Base-by-base conservation (phyloP, 2,329 filamentous ascomycete genomes). In the Aspergillus novofumigatus region DNA sequence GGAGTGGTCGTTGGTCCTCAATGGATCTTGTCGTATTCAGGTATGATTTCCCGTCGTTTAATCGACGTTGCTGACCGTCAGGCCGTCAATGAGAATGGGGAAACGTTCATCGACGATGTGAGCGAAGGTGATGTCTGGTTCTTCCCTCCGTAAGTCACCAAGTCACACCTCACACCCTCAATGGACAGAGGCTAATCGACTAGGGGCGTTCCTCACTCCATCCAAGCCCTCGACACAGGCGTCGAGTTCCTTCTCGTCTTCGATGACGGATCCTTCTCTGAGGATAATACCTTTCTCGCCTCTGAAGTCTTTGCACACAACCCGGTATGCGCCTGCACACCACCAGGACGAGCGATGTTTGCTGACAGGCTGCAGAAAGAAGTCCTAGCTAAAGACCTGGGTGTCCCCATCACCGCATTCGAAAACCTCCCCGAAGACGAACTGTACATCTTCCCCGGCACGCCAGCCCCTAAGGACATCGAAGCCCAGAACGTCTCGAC, bases 91-190 rank as follows among this genome's bases (percentile, higher is more conserved):
- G 69, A 72, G 41, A 86, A 92, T 59, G 89, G 89, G 9, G 85
- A 89, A 59, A 89, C 85, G 60, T 92, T 91, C 70, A 83, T 92
- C 59, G 89, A 91, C 62, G 89, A 92, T 67, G 74, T 92, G 23
- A 82, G 85, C 67, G 86, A 89, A 67, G 90, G 90, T 4, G 90
- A 92, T 66, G 72, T 92, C 6, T 92, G 88, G 89, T 92, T 90
- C 67, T 92, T 92, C 75, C 89, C 89, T 23, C 85, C 86, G 72
- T 74, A 51, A 3, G 52, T 26, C 2, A 10, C 6, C 10, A 2
- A 20, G 1, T 28, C 4, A n/a, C 10, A n/a, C 3, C 3, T 23
- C 23, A 23, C 23, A 23, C 23, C 23, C 3, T 23, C 23, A 23
- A 1, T 28, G 3, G 23, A 47, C 25, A 4, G 38, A 54, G 1